Evolutionary conservation across 495 filamentous ascomycete genomes (phyloP).

Genomic region (Aspergillus funiculosus): DNA sequence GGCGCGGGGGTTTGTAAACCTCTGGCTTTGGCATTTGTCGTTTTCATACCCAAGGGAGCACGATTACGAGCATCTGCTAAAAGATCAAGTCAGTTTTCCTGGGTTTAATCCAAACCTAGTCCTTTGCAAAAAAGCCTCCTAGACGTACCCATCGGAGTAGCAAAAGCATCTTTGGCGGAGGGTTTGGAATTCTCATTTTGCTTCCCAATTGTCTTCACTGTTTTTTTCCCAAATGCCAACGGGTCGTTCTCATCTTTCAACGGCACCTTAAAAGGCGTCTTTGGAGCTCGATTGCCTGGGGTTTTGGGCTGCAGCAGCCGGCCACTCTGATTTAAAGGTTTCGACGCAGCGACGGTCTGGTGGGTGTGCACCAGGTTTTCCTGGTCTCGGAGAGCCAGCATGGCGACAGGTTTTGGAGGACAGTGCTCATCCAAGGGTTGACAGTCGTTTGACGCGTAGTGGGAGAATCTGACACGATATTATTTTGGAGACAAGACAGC

Average conservation of each 20-base stretch:
- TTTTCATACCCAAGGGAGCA: slow-evolving; percentile 86
- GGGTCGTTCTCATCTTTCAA: slow-evolving; percentile 81
- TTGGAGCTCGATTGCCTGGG: slow-evolving; percentile 66
- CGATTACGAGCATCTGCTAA: slow-evolving; percentile 59
- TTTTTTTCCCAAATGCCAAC: slow-evolving; percentile 59
- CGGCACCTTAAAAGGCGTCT: slow-evolving; percentile 78
- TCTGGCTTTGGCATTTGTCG: slow-evolving; percentile 86
- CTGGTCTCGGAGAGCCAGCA: slow-evolving; percentile 82
- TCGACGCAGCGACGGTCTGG: slow-evolving; percentile 69
- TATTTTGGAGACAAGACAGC: not conserved
- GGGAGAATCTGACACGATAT: not conserved
- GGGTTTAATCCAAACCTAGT: too few species aligned
- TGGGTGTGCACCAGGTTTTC: slow-evolving; percentile 79
- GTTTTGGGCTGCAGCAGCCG: slow-evolving; percentile 68
- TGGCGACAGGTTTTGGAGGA: slow-evolving; percentile 36
- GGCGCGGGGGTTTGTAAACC: slow-evolving; percentile 58
- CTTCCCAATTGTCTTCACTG: slow-evolving; percentile 55
- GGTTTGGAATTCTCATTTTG: slow-evolving; percentile 60
- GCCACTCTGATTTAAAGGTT: slow-evolving; percentile 65
- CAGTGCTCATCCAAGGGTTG: slow-evolving; percentile 23
- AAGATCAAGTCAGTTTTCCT: slow-evolving; percentile 24
- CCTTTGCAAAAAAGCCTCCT: slow-evolving; percentile 4
- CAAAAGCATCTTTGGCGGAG: slow-evolving; percentile 58
- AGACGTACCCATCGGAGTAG: slow-evolving; percentile 74
- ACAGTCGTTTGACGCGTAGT: not conserved